These are phyloP conservation scores for Trichoderma citrinoviride DNA, from an alignment of 2,329 filamentous ascomycete genomes.

Conservation along the genomic window DNA sequence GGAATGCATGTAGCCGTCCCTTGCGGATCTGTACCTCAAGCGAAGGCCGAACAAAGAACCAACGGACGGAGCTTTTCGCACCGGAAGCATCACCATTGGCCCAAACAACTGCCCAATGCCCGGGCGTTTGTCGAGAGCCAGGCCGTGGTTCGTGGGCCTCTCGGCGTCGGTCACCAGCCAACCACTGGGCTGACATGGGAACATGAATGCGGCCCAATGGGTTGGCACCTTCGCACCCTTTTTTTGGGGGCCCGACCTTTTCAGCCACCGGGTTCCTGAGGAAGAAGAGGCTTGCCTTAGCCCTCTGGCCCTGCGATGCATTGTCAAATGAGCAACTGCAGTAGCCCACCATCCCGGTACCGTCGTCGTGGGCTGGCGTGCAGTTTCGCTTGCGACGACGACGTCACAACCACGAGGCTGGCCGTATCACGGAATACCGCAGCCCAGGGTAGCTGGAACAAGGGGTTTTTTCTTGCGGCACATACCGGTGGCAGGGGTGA, in stretches of 20 bases:
- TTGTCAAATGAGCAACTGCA: conserved; percentile 36
- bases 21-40: conserved; percentile 8
- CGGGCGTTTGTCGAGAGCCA: not conserved
- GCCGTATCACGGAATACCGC: conserved; percentile 14
- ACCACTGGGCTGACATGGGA: conserved; percentile 19
- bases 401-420: conserved; percentile 22
- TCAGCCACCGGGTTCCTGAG: conserved; percentile 21
- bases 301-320: conserved; percentile 25
- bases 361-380: conserved; percentile 26
- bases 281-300: conserved; percentile 17
- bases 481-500: not conserved
- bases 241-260: conserved; percentile 17
- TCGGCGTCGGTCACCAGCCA: conserved; percentile 16
- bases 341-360: conserved; percentile 32
- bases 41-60: not conserved
- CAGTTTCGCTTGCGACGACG: conserved; percentile 20
- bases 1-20: conserved; percentile 15
- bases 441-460: conserved; percentile 3
- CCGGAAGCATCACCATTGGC: conserved; percentile 16
- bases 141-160: not conserved
- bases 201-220: conserved; percentile 19
- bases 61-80: not conserved
- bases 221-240: not conserved
- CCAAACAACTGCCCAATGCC: conserved; percentile 13
- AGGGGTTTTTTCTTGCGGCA: not conserved